Evolutionary conservation across 1,284 basidiomycete species (phyloP).

Genomic region (Hypsizygus ulmarius): DNA sequence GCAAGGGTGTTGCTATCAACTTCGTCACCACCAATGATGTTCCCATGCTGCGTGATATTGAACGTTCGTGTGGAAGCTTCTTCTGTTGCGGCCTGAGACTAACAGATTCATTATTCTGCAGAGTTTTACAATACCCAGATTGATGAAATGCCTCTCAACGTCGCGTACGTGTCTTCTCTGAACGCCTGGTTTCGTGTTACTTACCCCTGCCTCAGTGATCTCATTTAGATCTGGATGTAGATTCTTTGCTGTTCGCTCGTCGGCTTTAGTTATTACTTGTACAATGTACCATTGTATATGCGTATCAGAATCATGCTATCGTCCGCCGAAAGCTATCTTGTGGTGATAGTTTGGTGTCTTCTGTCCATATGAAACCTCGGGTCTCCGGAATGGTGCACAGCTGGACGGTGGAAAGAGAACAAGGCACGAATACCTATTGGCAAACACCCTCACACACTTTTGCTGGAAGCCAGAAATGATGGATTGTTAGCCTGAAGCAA

Average conservation of each 20-base stretch:
- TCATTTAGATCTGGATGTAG: conserved; percentile 33
- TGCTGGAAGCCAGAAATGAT: no score
- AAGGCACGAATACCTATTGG: no score
- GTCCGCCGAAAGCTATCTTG: no score
- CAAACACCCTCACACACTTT: no score
- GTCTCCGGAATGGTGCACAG: no score
- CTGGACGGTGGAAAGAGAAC: no score
- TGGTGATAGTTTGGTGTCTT: background rate
- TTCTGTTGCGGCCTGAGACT: background rate
- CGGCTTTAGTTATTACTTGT: conserved; percentile 9
- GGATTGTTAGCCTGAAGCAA: no score
- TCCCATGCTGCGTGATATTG: conserved; percentile 87
- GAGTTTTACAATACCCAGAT: conserved; percentile 86
- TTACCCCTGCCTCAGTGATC: conserved; percentile 35
- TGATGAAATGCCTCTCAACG: conserved; percentile 93
- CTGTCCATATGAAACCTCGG: no score
- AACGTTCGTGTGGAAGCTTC: conserved; percentile 52
- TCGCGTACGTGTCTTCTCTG: conserved; percentile 46
- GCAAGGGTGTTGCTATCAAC: conserved; percentile 62
- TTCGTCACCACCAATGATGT: conserved; percentile 89
- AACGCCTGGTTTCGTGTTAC: background rate
- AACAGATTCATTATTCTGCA: conserved; percentile 24
- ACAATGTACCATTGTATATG: conserved; percentile 11
- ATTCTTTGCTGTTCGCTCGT: conserved; percentile 2
- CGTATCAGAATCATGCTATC: background rate